Conservation (phyloP, 768 basidiomycete species). For the Boletus speciosus region DNA sequence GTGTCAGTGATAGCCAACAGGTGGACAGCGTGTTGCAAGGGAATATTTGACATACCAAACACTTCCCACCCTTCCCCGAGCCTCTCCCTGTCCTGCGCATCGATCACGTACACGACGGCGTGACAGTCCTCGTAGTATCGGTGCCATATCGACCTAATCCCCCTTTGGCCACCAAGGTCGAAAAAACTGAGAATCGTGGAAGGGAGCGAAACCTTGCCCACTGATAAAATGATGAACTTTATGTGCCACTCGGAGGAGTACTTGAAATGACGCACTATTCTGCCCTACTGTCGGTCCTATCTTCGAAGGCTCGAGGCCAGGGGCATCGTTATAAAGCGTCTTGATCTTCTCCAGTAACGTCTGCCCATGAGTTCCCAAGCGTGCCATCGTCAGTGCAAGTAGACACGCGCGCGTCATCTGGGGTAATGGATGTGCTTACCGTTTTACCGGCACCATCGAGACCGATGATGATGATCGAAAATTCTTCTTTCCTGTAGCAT, state of each 20-base stretch:
- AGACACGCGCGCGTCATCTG: too few species aligned
- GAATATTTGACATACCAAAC: conserved; percentile 66
- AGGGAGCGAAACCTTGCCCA: conserved; percentile 89
- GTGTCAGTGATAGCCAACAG: neutral
- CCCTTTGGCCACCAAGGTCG: conserved; percentile 93
- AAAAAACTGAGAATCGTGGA: conserved; percentile 95
- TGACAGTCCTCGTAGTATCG: conserved; percentile 96
- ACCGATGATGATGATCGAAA: conserved; percentile 92
- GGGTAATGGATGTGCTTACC: conserved; percentile 35
- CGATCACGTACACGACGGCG: conserved; percentile 93
- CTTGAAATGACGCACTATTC: conserved; percentile 67
- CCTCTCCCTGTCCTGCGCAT: conserved; percentile 86
- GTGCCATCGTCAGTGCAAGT: neutral
- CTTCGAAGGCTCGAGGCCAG: conserved; percentile 86
- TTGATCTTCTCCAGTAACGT: conserved; percentile 92
- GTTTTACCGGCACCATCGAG: conserved; percentile 93
- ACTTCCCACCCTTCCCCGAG: conserved; percentile 95
- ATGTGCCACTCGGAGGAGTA: neutral
- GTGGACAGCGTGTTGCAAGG: too few species aligned
- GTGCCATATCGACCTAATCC: conserved; percentile 93
- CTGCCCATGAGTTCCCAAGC: conserved; percentile 34
- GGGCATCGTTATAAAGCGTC: conserved; percentile 82
- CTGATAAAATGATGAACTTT: conserved; percentile 37
- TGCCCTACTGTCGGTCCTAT: conserved; percentile 97
- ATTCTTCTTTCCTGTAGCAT: conserved; percentile 73